These are phyloP conservation scores for Trebouxiophyceae sp. DNA, from an alignment of 163 green algal species.

Conservation along the genomic window DNA sequence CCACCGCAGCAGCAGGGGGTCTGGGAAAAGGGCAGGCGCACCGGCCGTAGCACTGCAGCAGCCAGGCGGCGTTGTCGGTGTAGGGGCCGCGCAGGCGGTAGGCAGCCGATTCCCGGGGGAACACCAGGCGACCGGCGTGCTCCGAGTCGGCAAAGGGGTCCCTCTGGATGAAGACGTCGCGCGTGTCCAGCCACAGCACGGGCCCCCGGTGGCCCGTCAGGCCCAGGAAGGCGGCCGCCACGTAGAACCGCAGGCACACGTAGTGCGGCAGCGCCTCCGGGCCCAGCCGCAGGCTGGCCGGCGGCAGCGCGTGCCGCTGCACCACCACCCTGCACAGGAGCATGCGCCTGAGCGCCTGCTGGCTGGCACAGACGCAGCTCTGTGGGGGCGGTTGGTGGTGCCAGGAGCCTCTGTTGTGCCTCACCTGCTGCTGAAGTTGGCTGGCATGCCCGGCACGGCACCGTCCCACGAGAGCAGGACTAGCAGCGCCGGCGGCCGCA, in stretches of 20 bases:
- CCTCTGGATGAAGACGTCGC: slow-evolving; percentile 11
- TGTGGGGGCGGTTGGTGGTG: no score
- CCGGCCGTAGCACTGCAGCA: slow-evolving; percentile 14
- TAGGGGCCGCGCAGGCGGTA: slow-evolving; percentile 12
- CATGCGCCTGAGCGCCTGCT: background rate
- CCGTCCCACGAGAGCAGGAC: slow-evolving; percentile 1
- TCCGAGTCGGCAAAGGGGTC: slow-evolving; percentile 11
- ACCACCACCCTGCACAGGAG: slow-evolving; percentile 2
- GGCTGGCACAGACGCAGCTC: no score
- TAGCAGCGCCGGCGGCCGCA: background rate
- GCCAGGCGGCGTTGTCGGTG: slow-evolving; percentile 7
- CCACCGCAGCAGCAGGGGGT: no score
- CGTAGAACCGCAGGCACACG: slow-evolving; percentile 10
- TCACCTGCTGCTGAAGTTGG: slow-evolving; percentile 2
- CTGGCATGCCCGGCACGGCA: slow-evolving; percentile 1
- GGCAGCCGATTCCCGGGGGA: slow-evolving; percentile 9
- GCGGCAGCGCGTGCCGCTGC: slow-evolving; percentile 10
- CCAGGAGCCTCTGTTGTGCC: no score
- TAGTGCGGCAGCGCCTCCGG: slow-evolving; percentile 1
- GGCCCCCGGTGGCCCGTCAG: slow-evolving; percentile 2
- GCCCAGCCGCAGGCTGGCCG: background rate
- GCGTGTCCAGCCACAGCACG: background rate
- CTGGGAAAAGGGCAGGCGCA: background rate
- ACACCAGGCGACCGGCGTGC: slow-evolving; percentile 7
- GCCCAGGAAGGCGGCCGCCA: slow-evolving; percentile 3